phyloP scores from a whole-genome alignment of 495 filamentous ascomycete species.

The Trichoderma parareesei region DNA sequence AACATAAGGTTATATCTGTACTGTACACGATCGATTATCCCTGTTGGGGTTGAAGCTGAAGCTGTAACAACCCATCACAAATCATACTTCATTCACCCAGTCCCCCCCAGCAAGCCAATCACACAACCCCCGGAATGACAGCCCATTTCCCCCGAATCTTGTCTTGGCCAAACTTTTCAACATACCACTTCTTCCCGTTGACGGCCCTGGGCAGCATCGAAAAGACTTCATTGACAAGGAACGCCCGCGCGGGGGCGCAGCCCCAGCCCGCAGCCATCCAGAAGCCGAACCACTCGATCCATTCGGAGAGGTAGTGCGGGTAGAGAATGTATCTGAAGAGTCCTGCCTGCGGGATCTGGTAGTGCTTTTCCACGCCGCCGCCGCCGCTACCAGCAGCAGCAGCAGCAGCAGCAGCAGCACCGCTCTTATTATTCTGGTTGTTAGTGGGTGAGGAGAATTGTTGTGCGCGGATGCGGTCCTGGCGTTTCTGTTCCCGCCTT shows the following conservation, averaged over 20 bases:
- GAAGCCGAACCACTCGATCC: constrained; percentile 92
- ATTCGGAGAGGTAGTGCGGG: constrained; percentile 91
- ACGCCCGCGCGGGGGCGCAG: constrained; percentile 65
- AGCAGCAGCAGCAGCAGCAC: too few species aligned
- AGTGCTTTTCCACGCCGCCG: constrained; percentile 64
- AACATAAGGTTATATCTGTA: too few species aligned
- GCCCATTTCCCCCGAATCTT: constrained; percentile 68
- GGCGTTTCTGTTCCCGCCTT: constrained; percentile 44
- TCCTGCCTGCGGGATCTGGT: constrained; percentile 76
- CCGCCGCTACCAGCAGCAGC: constrained; percentile 14
- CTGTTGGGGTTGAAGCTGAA: too few species aligned
- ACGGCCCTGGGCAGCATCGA: constrained; percentile 88
- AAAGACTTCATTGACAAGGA: constrained; percentile 76
- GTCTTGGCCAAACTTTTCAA: constrained; percentile 74
- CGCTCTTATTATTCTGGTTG: too few species aligned
- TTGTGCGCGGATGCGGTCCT: constrained; percentile 27
- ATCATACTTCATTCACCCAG: too few species aligned
- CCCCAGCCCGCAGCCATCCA: constrained; percentile 58
- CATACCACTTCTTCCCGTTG: constrained; percentile 79
- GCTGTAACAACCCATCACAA: too few species aligned
- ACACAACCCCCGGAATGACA: constrained; percentile 71
- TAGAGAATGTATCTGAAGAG: constrained; percentile 77
- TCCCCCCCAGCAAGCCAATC: neutral
- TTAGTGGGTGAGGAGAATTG: neutral
- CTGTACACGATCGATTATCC: too few species aligned